Base-by-base conservation (phyloP, 352 stramenopile species). In the Pythium sukuiense region DNA sequence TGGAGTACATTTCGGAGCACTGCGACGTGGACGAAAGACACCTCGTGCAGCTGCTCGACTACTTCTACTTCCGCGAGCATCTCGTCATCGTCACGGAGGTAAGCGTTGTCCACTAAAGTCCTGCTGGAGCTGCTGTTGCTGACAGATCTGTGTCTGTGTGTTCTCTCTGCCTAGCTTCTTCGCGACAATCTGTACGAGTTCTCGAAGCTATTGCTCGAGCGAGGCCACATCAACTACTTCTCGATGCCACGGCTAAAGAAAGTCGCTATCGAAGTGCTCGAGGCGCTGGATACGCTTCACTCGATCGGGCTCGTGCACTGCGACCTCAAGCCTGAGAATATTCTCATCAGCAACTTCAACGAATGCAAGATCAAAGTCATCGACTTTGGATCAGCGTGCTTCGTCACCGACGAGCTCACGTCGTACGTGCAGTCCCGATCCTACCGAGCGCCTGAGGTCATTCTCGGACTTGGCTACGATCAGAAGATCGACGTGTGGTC, bases 291-390 rank as follows among this genome's bases (percentile, higher is more conserved):
- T 14, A 91, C 91, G 14, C 72, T 98, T 14, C 81, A 96, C 41
- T 84, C 96, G 12, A 75, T 99, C 20, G 85, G 87, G 54, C 80
- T 99, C 54, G 94, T 99, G 12, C 97, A 99, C 76, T 99, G 97
- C 74, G 97, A 99, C 78, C 83, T 99, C 43, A 99, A 99, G 75
- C 97, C 97, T 0, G 97, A 99, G 73, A 99, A 99, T 79, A 98
- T 99, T 63, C 69, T 91, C 2, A 84, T 91, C 33, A 79, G 80
- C 70, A 92, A 86, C 71, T 89, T 91, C 96, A 78, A 76, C 96
- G 76, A 85, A 77, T 98, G 91, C 72, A 91, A 85, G 9, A 89
- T 99, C 65, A 76, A 94, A 90, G 84, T 99, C 18, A 99, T 99
- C 73, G 98, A 99, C 78, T 99, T 99, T 87, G 98, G 97, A 13